Percentiles rank a stretch among this genome's conserved stretches.
phyloP scores from a whole-genome alignment of 257 asterid species.

The Nicotiana undulata region DNA sequence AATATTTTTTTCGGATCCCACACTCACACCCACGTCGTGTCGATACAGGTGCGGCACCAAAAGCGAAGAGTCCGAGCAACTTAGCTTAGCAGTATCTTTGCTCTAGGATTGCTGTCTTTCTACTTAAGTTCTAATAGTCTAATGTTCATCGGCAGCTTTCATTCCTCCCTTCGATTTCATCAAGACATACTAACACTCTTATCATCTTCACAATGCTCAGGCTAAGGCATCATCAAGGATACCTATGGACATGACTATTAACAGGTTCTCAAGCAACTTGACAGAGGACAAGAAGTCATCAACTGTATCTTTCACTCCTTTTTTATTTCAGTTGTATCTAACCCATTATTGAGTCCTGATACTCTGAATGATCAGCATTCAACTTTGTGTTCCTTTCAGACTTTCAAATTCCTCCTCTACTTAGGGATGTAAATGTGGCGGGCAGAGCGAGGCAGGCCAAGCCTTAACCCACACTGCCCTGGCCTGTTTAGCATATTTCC shows the following conservation, averaged over 20 bases:
- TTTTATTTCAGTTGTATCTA: not conserved
- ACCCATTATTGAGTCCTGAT: not conserved
- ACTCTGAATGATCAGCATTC: not conserved
- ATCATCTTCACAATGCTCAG: not conserved
- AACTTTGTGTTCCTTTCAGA: not conserved
- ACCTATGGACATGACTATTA: not conserved
- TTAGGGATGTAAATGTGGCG: no score
- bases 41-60: no score
- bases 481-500: no score
- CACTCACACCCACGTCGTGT: no score
- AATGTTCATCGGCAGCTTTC: not conserved
- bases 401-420: not conserved
- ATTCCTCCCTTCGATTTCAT: not conserved
- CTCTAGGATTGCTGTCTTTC: not conserved
- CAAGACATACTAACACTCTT: not conserved
- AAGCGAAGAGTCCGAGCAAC: no score
- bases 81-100: not conserved
- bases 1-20: no score
- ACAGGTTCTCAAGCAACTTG: not conserved
- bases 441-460: no score
- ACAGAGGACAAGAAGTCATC: not conserved
- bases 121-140: not conserved
- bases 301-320: not conserved
- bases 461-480: no score
- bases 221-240: not conserved